Evolutionary conservation across 108 stramenopile species (phyloP), one percentile per base, ranked within the genome.

Genomic region (Nitzschia sp.): DNA sequence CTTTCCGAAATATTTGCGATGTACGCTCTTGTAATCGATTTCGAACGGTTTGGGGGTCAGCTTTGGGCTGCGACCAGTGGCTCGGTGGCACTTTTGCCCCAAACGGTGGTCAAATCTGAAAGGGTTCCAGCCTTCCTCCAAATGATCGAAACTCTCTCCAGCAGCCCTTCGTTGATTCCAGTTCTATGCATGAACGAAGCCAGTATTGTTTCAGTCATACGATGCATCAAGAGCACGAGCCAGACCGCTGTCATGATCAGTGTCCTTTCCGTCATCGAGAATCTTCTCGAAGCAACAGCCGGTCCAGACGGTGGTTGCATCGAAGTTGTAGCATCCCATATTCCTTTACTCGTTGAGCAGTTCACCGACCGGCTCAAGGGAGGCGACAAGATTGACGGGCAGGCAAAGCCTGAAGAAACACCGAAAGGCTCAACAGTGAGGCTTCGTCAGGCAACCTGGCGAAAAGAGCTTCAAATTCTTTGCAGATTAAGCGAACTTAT

Each of bases 401-500:
- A 29, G 15, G 23, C 29, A 8, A 53, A 47, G 57, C 27, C 64
- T 64, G 2, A 2, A 42, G 6, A n/a, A 0, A 23, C 42, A 1
- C 21, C 21, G 17, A 51, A 51, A 51, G 4, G 49, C 4, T 13
- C 1, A 21, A 69, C 68, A 72, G 51, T 15, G 15, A 66, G 27
- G 21, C 27, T 51, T 34, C 66, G 66, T 27, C 66, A 67, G 26
- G 19, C 70, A 19, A 64, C 74, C 47, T 76, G 74, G 82, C 61
- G 67, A 68, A 70, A 65, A 13, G 84, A 89, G 58, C 69, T 92
- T 23, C 63, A 68, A 31, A 87, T 94, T 68, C 70, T 94, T n/a
- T 91, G 83, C 36, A 75, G 82, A 2, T 76, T 94, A 0, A 88
- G 83, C 65, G 87, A 86, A 57, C 71, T 90, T 9, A 57, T 90